Evolutionary conservation across 2,329 filamentous ascomycete species (phyloP), one percentile per base, ranked within the genome.

Genomic region (Colletotrichum abscissum): DNA sequence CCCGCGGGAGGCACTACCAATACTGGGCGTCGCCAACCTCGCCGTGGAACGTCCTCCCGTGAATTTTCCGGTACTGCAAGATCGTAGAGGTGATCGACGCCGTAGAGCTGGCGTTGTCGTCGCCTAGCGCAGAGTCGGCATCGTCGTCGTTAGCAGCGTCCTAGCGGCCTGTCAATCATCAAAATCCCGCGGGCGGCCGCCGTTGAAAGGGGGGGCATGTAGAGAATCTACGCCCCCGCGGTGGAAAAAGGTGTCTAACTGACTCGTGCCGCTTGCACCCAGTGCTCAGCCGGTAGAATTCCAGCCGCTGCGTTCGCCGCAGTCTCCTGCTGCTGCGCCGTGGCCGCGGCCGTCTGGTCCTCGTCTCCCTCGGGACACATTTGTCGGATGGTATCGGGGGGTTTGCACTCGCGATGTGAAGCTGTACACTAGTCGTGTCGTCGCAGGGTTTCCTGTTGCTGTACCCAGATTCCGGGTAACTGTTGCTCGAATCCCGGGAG

Each of bases 41-140:
- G 59, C 75, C 76, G 63, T 82, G 80, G 33, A 78, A 82, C 1
- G 79, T 81, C n/a, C 81, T 76, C 1, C 81, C 80, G 8, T 81
- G 72, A 33, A 81, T 74, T 4, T 75, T 79, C 9, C 80, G 77
- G 70, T 82, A 82, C 1, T 78, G 63, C 1, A 81, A 75, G 33
- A 81, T 80, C 28, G 76, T 78, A 16, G 80, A 80, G 0, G 75
- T 77, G 19, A 81, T 72, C 1, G 81, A 82, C 5, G 79, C 78
- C 9, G 80, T 81, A 5, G 78, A 77, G 58, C 70, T 77, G 38
- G 75, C 73, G 16, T 33, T 42, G n/a, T 72, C 74, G 14, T 65
- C 69, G 26, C 73, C 74, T 14, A 75, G 54, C 9, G 72, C 62
- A 12, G 76, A 77, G 28, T 77, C 76, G 63, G 38, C 54, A 19